These are phyloP conservation scores for Metarhizium robertsii DNA, from an alignment of 2,329 filamentous ascomycete genomes.

Conservation along the genomic window DNA sequence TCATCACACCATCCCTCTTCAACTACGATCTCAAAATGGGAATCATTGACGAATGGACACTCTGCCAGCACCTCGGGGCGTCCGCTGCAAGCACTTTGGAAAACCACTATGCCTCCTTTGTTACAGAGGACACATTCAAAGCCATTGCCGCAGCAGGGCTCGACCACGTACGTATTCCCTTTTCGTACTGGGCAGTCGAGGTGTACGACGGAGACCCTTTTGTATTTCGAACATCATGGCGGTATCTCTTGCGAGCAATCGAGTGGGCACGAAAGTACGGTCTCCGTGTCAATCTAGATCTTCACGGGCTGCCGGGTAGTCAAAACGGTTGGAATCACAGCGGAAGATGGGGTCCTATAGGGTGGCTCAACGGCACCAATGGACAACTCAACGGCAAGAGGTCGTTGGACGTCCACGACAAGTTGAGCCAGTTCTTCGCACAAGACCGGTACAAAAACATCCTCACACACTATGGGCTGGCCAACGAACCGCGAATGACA, in stretches of 20 bases:
- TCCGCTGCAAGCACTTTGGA: conserved; percentile 64
- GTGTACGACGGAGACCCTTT: conserved; percentile 84
- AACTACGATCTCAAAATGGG: conserved; percentile 50
- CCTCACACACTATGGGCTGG: conserved; percentile 84
- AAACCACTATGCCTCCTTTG: conserved; percentile 82
- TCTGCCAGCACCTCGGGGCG: conserved; percentile 61
- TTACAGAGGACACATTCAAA: conserved; percentile 73
- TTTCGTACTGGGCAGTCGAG: conserved; percentile 87
- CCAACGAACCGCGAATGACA: conserved; percentile 89
- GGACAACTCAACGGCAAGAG: conserved; percentile 70
- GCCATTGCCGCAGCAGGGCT: conserved; percentile 82
- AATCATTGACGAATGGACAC: conserved; percentile 82
- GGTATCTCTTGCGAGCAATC: conserved; percentile 84
- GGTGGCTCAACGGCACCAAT: conserved; percentile 87
- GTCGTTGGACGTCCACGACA: conserved; percentile 78
- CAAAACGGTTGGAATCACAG: conserved; percentile 99
- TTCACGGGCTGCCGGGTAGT: conserved; percentile 84
- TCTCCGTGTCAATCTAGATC: conserved; percentile 82
- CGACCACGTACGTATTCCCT: conserved; percentile 94
- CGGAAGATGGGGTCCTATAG: conserved; percentile 68
- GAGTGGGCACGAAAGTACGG: conserved; percentile 93
- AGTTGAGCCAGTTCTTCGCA: conserved; percentile 83
- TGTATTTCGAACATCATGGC: conserved; percentile 77
- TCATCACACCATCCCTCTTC: conserved; percentile 91
- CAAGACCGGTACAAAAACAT: conserved; percentile 90